Evolutionary conservation across 2,329 filamentous ascomycete species (phyloP), one percentile per base, ranked within the genome.

Genomic region (Pyrenochaeta sp.): DNA sequence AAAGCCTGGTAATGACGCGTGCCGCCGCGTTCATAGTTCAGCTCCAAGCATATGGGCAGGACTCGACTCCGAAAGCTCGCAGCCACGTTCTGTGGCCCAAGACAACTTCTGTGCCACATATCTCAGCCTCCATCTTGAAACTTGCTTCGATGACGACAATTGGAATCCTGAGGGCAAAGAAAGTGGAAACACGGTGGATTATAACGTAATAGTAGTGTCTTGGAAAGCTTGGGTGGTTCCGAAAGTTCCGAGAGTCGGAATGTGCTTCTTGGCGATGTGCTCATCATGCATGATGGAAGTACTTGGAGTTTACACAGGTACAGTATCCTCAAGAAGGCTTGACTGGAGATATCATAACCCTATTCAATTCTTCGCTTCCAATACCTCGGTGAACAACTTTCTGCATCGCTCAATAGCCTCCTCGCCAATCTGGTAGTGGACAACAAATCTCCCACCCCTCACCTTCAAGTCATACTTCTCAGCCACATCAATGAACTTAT

Each of bases 341-440:
- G 53, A 51, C 32, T 54, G n/a, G n/a, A n/a, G n/a, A n/a, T n/a
- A n/a, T n/a, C n/a, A n/a, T n/a, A n/a, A n/a, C n/a, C n/a, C n/a
- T n/a, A n/a, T n/a, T n/a, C n/a, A n/a, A n/a, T n/a, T 47, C 26
- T 56, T 49, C 6, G 58, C 61, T 5, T 43, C 58, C 28, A 65
- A 28, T 3, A 59, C 48, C 19, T 63, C 59, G 1, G 48, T 55
- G 32, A 66, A 63, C 11, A 65, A 26, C 44, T 60, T 61, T 19
- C 47, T 85, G 34, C 69, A 28, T 21, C 54, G 42, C 41, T 56
- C 41, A 31, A 91, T 73, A 2, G 86, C 82, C 55, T 84, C 81
- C 1, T 85, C 81, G 11, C 83, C 84, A 52, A 89, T 85, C 76
- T 92, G 86, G 68, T 88, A 88, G 69, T 89, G 87, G 14, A 88